Evolutionary conservation across 2,329 filamentous ascomycete genomes (phyloP).

Genomic region (Nemania sp.): DNA sequence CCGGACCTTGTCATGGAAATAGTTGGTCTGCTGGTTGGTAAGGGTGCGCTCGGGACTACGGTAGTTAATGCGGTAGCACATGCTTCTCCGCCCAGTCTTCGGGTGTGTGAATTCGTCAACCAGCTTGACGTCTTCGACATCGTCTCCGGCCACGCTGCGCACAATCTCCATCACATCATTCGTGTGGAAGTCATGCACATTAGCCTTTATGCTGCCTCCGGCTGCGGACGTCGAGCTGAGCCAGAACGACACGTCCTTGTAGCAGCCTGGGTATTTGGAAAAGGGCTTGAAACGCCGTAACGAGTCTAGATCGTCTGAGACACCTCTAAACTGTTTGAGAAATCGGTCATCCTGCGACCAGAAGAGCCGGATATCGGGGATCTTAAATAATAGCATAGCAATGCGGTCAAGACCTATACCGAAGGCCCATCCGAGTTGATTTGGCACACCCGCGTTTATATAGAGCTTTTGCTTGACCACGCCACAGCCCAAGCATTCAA

Average conservation of each 20-base stretch:
- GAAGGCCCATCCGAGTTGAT: conserved; percentile 92
- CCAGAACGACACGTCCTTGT: conserved; percentile 97
- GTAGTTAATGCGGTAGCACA: conserved; percentile 95
- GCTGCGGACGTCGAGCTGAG: conserved; percentile 64
- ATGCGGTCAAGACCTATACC: conserved; percentile 94
- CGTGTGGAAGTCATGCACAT: conserved; percentile 77
- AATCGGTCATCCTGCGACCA: conserved; percentile 91
- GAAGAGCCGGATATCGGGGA: conserved; percentile 96
- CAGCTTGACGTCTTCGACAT: conserved; percentile 87
- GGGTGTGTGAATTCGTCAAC: conserved; percentile 91
- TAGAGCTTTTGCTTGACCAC: conserved; percentile 87
- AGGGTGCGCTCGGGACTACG: conserved; percentile 91
- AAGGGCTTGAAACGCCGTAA: conserved; percentile 82
- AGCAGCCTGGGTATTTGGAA: conserved; percentile 89
- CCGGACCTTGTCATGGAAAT: conserved; percentile 77
- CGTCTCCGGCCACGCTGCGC: conserved; percentile 81
- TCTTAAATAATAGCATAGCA: conserved; percentile 96
- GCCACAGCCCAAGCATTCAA: conserved; percentile 94
- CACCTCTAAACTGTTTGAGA: conserved; percentile 81
- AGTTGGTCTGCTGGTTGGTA: conserved; percentile 83
- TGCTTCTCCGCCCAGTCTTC: conserved; percentile 82
- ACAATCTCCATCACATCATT: conserved; percentile 99
- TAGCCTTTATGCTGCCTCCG: conserved; percentile 58
- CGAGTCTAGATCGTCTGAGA: conserved; percentile 62
- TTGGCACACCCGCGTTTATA: conserved; percentile 78